Evolutionary conservation across 176 grass and related monocot genomes (phyloP), one percentile per base, ranked within the genome.

Genomic region (Oryza officinalis): DNA sequence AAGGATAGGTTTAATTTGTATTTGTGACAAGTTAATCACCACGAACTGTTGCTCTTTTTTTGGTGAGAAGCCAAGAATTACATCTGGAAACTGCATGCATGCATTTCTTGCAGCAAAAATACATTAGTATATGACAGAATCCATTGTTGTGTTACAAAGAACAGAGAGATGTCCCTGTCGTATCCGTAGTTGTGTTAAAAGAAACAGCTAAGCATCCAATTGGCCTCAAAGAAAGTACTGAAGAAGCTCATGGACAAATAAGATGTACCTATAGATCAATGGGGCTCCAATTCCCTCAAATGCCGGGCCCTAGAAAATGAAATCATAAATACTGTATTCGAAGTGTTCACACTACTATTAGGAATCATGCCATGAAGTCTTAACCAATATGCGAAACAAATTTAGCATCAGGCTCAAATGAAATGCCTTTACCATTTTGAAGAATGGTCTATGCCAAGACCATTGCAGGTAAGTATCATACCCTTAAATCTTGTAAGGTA

Each of bases 391-490:
- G 13, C 14, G 3, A 65, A 68, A 8, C 47, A 76, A 67, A 78
- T 41, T 68, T 37, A 8, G 4, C 2, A 76, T 64, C 30, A 25
- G 65, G 65, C 81, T 85, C 31, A 80, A 65, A 31, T 32, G 46
- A 38, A 71, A 44, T 45, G 27, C 47, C 32, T 27, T 88, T 82
- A 87, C 85, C 87, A 90, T 74, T 87, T 87, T 14, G 86, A 82
- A 72, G 82, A 46, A 45, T 88, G 90, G 43, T 88, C 88, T 82
- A 95, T 92, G 38, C 90, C 86, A 79, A 95, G 93, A 61, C 93
- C 93, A 88, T 92, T 90, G 83, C 93, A 95, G 28, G 93, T 95
- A 73, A 95, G 88, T 81, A 95, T 92, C 93, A 95, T 92, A 67
- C 90, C 88, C 74, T 92, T 86, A 87, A 95, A 95, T 84, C 90